Evolutionary conservation across 208 protist species (phyloP).

Genomic region (Trypanosoma cruzi): DNA sequence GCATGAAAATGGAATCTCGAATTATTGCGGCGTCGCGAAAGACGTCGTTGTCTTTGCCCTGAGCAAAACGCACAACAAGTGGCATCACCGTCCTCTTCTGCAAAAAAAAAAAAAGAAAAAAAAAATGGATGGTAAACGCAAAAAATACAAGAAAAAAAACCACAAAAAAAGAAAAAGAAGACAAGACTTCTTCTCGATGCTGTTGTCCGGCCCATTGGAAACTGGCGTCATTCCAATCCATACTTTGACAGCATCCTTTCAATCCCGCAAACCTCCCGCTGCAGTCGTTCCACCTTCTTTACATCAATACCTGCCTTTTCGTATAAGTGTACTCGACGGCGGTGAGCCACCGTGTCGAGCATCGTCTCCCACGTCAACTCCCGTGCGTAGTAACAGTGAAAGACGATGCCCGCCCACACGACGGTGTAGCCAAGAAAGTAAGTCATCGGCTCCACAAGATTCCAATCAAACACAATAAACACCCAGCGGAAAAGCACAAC

Average conservation of each 20-base stretch:
- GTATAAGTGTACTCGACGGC: slow-evolving; percentile 41
- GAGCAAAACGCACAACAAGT: slow-evolving; percentile 2
- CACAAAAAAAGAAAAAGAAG: not conserved
- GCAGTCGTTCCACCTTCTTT: slow-evolving; percentile 30
- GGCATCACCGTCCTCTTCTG: not conserved
- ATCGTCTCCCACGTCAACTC: slow-evolving; percentile 66
- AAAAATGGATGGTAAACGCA: slow-evolving; percentile 3
- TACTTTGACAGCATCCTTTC: slow-evolving; percentile 40
- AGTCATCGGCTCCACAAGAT: slow-evolving; percentile 84
- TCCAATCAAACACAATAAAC: slow-evolving; percentile 91
- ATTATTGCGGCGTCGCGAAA: slow-evolving; percentile 31
- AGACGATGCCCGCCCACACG: slow-evolving; percentile 59
- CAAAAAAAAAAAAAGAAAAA: slow-evolving; percentile 5
- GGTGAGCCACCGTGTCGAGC: slow-evolving; percentile 35
- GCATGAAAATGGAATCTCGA: slow-evolving; percentile 32
- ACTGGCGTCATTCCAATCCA: not conserved
- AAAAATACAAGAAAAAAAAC: not conserved
- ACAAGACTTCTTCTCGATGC: not conserved
- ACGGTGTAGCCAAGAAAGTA: slow-evolving; percentile 81
- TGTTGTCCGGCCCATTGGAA: not conserved
- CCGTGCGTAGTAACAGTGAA: slow-evolving; percentile 64
- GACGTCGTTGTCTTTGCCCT: slow-evolving; percentile 5
- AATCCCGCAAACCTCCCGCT: slow-evolving; percentile 32
- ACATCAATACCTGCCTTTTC: slow-evolving; percentile 38
- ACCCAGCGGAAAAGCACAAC: slow-evolving; percentile 82